Conservation (phyloP, 805 yeast genomes). For the Spathaspora hagerdaliae region DNA sequence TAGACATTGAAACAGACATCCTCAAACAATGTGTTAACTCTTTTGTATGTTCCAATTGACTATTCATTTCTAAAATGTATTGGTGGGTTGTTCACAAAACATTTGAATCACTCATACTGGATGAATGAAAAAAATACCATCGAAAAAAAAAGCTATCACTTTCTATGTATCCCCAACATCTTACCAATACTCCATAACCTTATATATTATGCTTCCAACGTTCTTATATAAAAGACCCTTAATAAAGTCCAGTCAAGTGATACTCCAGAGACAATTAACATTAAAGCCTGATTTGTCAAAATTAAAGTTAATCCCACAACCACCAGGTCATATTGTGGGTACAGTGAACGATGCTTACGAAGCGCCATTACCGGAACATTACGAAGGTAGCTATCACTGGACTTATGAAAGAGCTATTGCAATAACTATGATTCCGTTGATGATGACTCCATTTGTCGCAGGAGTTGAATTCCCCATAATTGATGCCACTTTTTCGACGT, state of each 20-base stretch:
- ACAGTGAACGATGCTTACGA: constrained; percentile 85
- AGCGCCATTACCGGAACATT: constrained; percentile 56
- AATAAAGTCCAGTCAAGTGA: not conserved
- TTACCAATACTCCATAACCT: too few relatives aligned
- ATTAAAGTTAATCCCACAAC: constrained; percentile 63
- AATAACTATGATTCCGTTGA: constrained; percentile 70
- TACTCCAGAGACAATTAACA: constrained; percentile 13
- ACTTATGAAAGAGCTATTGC: constrained; percentile 75
- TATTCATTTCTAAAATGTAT: too few relatives aligned
- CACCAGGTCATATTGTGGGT: constrained; percentile 90
- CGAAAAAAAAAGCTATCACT: too few relatives aligned
- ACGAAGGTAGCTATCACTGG: constrained; percentile 93
- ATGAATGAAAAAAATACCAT: too few relatives aligned
- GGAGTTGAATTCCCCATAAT: constrained; percentile 67
- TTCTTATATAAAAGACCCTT: not conserved
- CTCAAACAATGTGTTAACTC: too few relatives aligned
- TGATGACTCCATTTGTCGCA: constrained; percentile 68
- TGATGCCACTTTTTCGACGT: constrained; percentile 67
- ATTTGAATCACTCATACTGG: too few relatives aligned
- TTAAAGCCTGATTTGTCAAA: constrained; percentile 44
- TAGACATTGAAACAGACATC: not conserved
- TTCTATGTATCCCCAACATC: too few relatives aligned
- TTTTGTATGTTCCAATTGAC: too few relatives aligned
- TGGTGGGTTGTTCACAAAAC: too few relatives aligned
- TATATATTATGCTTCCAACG: not conserved